Base-by-base conservation (phyloP, 169 alveolate genomes). In the Plasmodium vivax region DNA sequence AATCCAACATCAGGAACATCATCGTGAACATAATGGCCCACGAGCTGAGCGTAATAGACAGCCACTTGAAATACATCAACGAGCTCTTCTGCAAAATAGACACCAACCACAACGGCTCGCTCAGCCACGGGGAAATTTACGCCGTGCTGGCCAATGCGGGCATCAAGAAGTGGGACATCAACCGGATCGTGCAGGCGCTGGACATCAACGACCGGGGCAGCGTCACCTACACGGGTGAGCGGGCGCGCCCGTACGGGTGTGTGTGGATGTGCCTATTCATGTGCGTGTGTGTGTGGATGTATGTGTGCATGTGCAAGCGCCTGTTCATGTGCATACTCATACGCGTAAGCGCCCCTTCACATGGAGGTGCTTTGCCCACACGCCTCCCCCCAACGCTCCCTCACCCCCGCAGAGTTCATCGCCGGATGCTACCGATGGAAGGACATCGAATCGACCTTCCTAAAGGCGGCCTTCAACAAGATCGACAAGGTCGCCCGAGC, bases 401-500 rank as follows among this genome's bases (percentile, higher is more conserved):
- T 84, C 36, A 30, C 23, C 72, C 38, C n/a, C 72, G 19, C 74
- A 90, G 94, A 90, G 51, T 90, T 90, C 83, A 68, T 90, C 36
- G 94, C 94, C 27, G 94, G 94, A 2, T 90, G 94, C 58, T 90
- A 90, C 74, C 85, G 88, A 90, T 90, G 94, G 94, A 90, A 90
- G 74, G 83, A 90, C 84, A 90, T 90, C 4, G 94, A 90, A 81
- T 43, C 92, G 34, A 90, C 94, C 8, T 90, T 81, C 83, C 62
- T 90, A 51, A 90, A 90, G 58, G 94, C 94, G 38, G 94, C 94
- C 54, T 90, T 90, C 85, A 90, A 90, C n/a, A 90, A 90, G 62
- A 90, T 90, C 72, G 94, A 90, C 74, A 90, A 90, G 94, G 94
- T 90, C 68, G 12, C n/a, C 41, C 45, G 62, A 51, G 27, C n/a